Base-by-base conservation (phyloP, 2,329 filamentous ascomycete genomes). In the Phaeosphaeria sp. region DNA sequence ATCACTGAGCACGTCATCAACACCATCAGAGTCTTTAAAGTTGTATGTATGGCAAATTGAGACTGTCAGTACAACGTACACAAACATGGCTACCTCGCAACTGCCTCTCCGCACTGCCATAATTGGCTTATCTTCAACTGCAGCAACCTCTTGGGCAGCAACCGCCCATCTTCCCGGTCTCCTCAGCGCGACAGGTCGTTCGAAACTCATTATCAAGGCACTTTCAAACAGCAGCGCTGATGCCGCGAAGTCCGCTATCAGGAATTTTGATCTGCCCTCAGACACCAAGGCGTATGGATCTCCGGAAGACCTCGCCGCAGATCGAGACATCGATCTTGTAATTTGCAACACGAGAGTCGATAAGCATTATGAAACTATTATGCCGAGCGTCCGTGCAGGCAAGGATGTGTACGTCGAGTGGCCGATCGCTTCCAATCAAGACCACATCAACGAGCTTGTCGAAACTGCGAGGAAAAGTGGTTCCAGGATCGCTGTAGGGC, bases 91-190 rank as follows among this genome's bases (percentile, higher is more conserved):
- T 25, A 21, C 27, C 45, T 51, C 44, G 2, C 3, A 11, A 4
- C 65, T 59, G 17, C 83, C 81, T 8, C 84, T 87, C 59, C 82
- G 84, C 53, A 73, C 84, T 15, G 86, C 81, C 24, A 78, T 89
- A 24, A 80, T 88, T 56, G 86, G 86, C 44, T 84, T 88, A 53
- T 87, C 84, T 1, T 76, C 81, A 53, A 77, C 79, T 1, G 81
- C 83, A 48, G 77, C 77, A 20, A 81, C 79, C 5, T 81, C 82
- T 0, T 89, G 86, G 86, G 86, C 85, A 2, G 77, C 77, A 18
- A 63, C 67, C 22, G 85, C 83, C 2, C 87, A 89, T 64, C 80
- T 89, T 0, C 86, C 87, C 0, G 87, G 87, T 68, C 82, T 89
- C 2, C 83, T 83, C 0, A 69, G 67, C 6, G 63, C 70, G 0